phyloP scores from a whole-genome alignment of 345 rosid genomes.

The Camelina sativa region DNA sequence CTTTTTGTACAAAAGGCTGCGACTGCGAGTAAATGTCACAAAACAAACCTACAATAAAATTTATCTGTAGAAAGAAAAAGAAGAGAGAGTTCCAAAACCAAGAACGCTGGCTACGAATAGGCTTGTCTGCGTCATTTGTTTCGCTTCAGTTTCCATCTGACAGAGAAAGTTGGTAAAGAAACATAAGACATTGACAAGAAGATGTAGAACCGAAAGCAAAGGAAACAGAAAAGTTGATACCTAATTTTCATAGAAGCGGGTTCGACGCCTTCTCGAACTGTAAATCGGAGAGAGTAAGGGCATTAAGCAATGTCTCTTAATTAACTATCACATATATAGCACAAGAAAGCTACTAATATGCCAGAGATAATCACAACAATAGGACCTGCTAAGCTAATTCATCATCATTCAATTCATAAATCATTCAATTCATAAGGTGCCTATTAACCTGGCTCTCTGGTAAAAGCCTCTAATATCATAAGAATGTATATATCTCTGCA shows the following conservation, averaged over 20 bases:
- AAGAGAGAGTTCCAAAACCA: constrained; percentile 35
- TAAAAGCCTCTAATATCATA: constrained; percentile 1
- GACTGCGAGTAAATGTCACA: constrained; percentile 36
- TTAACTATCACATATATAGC: constrained; percentile 25
- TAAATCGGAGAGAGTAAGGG: constrained; percentile 33
- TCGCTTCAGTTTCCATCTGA: constrained; percentile 19
- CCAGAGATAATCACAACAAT: neutral
- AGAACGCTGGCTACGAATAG: constrained; percentile 34
- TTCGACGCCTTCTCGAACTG: constrained; percentile 78
- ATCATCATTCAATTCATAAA: constrained; percentile 7
- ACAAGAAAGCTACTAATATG: constrained; percentile 22
- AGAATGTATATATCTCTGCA: constrained; percentile 11
- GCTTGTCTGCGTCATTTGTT: constrained; percentile 28
- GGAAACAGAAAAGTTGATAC: constrained; percentile 21
- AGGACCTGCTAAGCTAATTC: constrained; percentile 5
- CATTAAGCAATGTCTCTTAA: neutral
- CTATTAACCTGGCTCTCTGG: neutral
- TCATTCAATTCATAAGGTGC: constrained; percentile 3
- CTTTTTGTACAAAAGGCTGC: constrained; percentile 44
- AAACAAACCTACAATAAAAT: constrained; percentile 38
- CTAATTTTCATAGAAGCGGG: constrained; percentile 81
- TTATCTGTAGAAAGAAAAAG: constrained; percentile 3
- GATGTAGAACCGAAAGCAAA: neutral
- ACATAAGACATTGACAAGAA: neutral
- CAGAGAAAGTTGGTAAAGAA: constrained; percentile 1